Conservation (phyloP, 495 filamentous ascomycete genomes). For the Aspergillus ostianus region DNA sequence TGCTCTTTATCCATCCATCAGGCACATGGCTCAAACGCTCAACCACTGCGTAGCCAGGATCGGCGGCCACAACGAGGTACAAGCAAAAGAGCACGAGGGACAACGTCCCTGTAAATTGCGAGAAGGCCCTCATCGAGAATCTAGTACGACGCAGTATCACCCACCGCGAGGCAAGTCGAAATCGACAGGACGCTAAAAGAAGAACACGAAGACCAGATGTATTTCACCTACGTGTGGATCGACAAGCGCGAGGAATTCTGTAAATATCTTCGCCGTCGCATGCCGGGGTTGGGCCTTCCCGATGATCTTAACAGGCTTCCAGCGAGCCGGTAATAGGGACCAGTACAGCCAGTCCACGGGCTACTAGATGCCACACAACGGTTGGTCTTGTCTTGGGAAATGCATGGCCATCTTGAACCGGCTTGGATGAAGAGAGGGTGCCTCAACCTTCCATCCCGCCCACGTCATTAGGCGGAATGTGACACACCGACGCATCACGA, state of each 20-base stretch:
- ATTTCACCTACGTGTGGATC: neutral
- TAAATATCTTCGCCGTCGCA: neutral
- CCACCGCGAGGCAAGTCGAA: neutral
- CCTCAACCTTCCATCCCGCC: neutral
- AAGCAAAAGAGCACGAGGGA: constrained; percentile 15
- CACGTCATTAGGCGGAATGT: neutral
- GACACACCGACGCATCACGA: neutral
- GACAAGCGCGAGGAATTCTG: neutral
- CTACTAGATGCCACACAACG: too few species aligned
- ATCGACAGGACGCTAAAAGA: neutral
- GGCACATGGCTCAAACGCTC: constrained; percentile 45
- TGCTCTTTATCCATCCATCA: constrained; percentile 45
- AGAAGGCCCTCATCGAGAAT: neutral
- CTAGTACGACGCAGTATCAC: neutral
- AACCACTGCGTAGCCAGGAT: constrained; percentile 33
- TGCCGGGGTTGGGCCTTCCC: neutral
- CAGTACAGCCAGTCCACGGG: too few species aligned
- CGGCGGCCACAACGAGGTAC: constrained; percentile 5
- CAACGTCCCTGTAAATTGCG: neutral
- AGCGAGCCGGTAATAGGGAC: neutral
- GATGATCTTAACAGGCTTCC: neutral
- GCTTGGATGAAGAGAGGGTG: neutral
- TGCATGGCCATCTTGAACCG: neutral
- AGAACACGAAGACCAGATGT: neutral
- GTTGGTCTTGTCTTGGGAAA: neutral